These are phyloP conservation scores for Monosporascus ibericus DNA, from an alignment of 2,329 filamentous ascomycete genomes.

Conservation along the genomic window DNA sequence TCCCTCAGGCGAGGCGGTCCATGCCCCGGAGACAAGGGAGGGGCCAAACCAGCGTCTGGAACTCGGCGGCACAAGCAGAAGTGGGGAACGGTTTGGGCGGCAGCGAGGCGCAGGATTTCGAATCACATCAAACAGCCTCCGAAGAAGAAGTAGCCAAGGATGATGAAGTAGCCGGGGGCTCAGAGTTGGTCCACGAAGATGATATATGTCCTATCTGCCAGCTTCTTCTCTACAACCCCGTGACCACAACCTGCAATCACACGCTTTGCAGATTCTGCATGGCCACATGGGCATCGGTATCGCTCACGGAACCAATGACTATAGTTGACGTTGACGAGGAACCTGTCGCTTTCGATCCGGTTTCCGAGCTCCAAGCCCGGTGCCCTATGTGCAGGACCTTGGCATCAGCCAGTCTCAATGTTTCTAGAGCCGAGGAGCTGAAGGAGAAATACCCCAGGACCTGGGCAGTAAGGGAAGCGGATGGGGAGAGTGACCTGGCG, in stretches of 20 bases:
- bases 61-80: no score
- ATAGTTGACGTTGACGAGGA: conserved; percentile 31
- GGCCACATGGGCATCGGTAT: conserved; percentile 38
- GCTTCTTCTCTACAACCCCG: conserved; percentile 34
- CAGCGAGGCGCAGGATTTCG: no score
- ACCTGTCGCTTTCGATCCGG: conserved; percentile 17
- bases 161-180: no score
- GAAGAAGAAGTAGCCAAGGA: no score
- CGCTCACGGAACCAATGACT: conserved; percentile 29
- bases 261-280: conserved; percentile 38
- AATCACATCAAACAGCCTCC: no score
- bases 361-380: conserved; percentile 27
- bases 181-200: conserved; percentile 23
- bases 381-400: conserved; percentile 40
- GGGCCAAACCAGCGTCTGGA: no score
- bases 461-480: conserved; percentile 28
- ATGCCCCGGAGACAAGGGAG: no score
- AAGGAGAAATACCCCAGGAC: conserved; percentile 27
- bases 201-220: conserved; percentile 40
- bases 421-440: conserved; percentile 20
- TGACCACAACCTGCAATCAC: conserved; percentile 35
- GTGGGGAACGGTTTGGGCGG: no score
- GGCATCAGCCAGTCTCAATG: conserved; percentile 28
- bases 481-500: conserved; percentile 13
- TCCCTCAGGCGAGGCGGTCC: no score